These are phyloP conservation scores for Crithidia acanthocephali DNA, from an alignment of 208 protist genomes.

Conservation along the genomic window DNA sequence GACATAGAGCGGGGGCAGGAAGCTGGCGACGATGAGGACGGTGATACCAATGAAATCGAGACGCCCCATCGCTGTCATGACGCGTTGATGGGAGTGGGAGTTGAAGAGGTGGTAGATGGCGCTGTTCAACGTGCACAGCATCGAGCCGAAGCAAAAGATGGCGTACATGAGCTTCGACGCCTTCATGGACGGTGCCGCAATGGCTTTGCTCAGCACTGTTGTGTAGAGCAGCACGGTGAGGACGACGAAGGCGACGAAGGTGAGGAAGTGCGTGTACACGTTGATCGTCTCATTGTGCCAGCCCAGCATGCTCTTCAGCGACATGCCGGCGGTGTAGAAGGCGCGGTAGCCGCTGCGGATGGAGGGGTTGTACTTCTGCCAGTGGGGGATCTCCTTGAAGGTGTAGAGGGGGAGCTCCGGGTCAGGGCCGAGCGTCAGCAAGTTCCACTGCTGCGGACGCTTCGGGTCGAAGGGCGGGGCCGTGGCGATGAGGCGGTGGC, in stretches of 20 bases:
- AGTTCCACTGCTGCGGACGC: slow-evolving; percentile 15
- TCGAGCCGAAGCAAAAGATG: slow-evolving; percentile 72
- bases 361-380: slow-evolving; percentile 59
- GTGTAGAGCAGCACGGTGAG: slow-evolving; percentile 61
- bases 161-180: slow-evolving; percentile 64
- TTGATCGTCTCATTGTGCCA: slow-evolving; percentile 93
- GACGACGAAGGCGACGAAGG: slow-evolving; percentile 65
- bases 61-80: slow-evolving; percentile 66
- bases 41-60: slow-evolving; percentile 90
- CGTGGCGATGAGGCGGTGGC: slow-evolving; percentile 13
- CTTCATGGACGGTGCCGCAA: slow-evolving; percentile 16
- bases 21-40: slow-evolving; percentile 76
- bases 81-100: slow-evolving; percentile 48
- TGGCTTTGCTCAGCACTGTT: slow-evolving; percentile 33
- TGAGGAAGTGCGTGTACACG: slow-evolving; percentile 77
- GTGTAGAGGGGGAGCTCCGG: slow-evolving; percentile 52
- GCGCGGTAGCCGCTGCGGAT: slow-evolving; percentile 71
- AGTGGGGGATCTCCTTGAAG: slow-evolving; percentile 46
- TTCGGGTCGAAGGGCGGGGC: slow-evolving; percentile 23
- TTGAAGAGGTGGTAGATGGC: slow-evolving; percentile 74
- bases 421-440: slow-evolving; percentile 10
- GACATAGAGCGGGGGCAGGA: slow-evolving; percentile 86
- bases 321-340: slow-evolving; percentile 67
- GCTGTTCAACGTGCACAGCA: slow-evolving; percentile 82
- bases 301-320: slow-evolving; percentile 62